phyloP scores from a whole-genome alignment of 768 basidiomycete species.

The Sutorius australiensis region DNA sequence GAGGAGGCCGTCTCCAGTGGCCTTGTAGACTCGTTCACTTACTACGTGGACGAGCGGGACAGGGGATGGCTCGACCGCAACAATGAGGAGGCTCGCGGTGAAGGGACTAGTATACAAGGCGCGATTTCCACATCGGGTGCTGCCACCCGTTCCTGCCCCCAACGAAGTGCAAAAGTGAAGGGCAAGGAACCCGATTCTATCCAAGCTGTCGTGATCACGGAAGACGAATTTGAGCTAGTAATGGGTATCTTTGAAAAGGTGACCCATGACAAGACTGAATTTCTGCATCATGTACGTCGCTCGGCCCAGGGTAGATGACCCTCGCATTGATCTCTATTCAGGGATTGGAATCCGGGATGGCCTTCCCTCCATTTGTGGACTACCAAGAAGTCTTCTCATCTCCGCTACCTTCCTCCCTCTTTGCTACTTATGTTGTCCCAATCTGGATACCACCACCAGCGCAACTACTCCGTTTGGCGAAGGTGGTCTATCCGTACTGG shows the following conservation, averaged over 20 bases:
- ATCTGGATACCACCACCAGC: conserved; percentile 62
- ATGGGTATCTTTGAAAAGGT: conserved; percentile 93
- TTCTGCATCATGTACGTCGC: conserved; percentile 77
- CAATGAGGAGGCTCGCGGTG: conserved; percentile 81
- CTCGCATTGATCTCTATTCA: conserved; percentile 20
- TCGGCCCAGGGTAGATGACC: not conserved
- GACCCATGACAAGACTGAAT: conserved; percentile 86
- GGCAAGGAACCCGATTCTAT: conserved; percentile 76
- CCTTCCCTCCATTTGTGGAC: conserved; percentile 68
- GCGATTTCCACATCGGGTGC: conserved; percentile 50
- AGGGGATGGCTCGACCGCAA: conserved; percentile 92
- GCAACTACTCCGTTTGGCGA: conserved; percentile 64
- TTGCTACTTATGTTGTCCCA: conserved; percentile 68
- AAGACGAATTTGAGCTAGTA: conserved; percentile 92
- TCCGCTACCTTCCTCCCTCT: conserved; percentile 55
- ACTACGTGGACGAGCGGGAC: conserved; percentile 96
- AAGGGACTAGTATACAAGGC: conserved; percentile 78
- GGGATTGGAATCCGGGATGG: conserved; percentile 63
- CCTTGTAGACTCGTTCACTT: conserved; percentile 73
- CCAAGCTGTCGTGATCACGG: conserved; percentile 65
- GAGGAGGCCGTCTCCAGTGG: conserved; percentile 67
- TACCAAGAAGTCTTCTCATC: conserved; percentile 67
- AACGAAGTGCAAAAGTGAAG: conserved; percentile 71
- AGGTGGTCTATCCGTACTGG: conserved; percentile 85
- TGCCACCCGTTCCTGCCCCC: conserved; percentile 52